A percentile compares a stretch with the other conserved stretches of the same genome.
Conservation (phyloP, 2,329 filamentous ascomycete genomes). For the Trichothecium sympodiale region DNA sequence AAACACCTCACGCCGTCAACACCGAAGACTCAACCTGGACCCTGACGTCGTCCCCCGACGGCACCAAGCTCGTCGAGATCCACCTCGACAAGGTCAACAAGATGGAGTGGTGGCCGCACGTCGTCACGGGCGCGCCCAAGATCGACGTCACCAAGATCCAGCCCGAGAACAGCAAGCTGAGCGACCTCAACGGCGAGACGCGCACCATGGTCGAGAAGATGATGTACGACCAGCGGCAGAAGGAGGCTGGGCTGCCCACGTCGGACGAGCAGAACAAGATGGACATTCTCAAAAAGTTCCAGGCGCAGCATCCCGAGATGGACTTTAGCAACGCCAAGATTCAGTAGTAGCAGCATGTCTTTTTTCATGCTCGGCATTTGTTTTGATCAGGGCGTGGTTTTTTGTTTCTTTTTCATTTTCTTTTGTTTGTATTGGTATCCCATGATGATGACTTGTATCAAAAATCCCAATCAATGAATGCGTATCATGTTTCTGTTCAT, state of each 20-base stretch:
- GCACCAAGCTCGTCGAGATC: slow-evolving; percentile 58
- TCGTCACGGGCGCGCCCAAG: slow-evolving; percentile 73
- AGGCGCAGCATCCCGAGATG: slow-evolving; percentile 65
- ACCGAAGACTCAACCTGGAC: slow-evolving; percentile 94
- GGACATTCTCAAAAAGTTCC: slow-evolving; percentile 88
- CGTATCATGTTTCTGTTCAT: slow-evolving; percentile 15
- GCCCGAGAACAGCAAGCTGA: slow-evolving; percentile 83
- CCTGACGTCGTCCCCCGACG: slow-evolving; percentile 59
- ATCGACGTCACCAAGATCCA: slow-evolving; percentile 94
- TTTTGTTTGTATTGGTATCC: too few species aligned
- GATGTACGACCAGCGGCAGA: slow-evolving; percentile 98
- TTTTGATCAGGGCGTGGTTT: too few species aligned
- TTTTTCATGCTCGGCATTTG: too few species aligned
- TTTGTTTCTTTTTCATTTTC: too few species aligned
- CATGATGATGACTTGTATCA: too few species aligned
- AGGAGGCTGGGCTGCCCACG: slow-evolving; percentile 79
- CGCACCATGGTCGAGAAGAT: slow-evolving; percentile 99
- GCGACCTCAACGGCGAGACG: slow-evolving; percentile 90
- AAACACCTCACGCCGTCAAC: slow-evolving; percentile 67
- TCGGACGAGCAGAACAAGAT: slow-evolving; percentile 94
- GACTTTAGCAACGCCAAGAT: slow-evolving; percentile 64
- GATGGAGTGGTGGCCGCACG: slow-evolving; percentile 97
- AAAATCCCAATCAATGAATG: too few species aligned
- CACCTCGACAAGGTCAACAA: slow-evolving; percentile 95
- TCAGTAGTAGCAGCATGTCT: slow-evolving; percentile 12